phyloP scores from a whole-genome alignment of 176 grass and related monocot species.

The Carex parvula region DNA sequence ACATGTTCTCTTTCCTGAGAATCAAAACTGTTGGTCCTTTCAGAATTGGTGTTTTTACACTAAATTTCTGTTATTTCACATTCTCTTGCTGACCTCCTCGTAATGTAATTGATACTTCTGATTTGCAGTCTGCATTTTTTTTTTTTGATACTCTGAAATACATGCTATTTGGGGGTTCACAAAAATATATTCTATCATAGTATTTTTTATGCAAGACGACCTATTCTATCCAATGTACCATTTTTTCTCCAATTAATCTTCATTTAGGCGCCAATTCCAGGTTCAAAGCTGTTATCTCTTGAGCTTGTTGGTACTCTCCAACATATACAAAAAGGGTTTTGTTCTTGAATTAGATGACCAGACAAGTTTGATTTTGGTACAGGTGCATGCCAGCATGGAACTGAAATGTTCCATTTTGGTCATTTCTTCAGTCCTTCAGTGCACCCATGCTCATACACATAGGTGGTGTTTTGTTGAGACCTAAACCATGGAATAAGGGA shows the following conservation, averaged over 20 bases:
- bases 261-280: neutral
- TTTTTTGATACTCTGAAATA: neutral
- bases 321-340: neutral
- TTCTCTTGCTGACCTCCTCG: neutral
- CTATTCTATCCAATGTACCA: neutral
- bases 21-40: neutral
- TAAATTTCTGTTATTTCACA: neutral
- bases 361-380: neutral
- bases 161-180: neutral
- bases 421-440: neutral
- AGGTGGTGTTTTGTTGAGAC: no score
- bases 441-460: neutral
- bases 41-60: neutral
- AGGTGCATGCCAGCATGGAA: neutral
- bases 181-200: neutral
- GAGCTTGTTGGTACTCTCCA: neutral
- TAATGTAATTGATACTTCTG: neutral
- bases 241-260: neutral
- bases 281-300: neutral
- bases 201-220: neutral
- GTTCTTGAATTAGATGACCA: neutral
- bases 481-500: no score
- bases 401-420: neutral
- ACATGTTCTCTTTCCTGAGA: neutral
- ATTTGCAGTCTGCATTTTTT: neutral